Percentiles rank a stretch among this genome's conserved stretches.
Conservation (phyloP, 345 rosid genomes). For the Kernera saxatilis region DNA sequence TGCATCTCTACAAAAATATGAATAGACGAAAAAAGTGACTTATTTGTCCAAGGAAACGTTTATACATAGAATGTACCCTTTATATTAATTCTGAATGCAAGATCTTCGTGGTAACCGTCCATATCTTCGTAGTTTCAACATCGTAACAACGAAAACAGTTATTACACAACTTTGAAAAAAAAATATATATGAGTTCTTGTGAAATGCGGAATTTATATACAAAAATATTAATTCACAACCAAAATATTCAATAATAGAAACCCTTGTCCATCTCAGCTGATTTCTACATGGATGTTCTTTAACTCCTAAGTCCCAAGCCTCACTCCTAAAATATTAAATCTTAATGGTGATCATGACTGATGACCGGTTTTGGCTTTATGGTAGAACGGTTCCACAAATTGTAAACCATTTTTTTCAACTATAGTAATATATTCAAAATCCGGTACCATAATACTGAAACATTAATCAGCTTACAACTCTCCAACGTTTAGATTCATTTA, state of each 20-base stretch:
- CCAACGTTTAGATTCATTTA: neutral
- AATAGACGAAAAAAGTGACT: neutral
- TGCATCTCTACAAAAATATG: neutral
- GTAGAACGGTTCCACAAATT: neutral
- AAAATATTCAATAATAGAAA: neutral
- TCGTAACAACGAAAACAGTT: conserved; percentile 14
- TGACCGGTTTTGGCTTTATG: neutral
- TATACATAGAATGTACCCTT: neutral
- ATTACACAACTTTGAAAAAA: neutral
- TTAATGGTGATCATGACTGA: no score
- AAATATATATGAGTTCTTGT: neutral
- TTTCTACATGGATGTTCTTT: neutral
- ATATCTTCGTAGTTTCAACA: conserved; percentile 12
- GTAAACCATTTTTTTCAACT: neutral
- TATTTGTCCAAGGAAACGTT: neutral
- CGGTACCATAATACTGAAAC: neutral
- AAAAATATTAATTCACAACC: neutral
- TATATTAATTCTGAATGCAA: neutral
- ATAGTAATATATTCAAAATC: neutral
- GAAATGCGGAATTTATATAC: neutral
- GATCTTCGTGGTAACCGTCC: neutral
- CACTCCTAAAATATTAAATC: neutral
- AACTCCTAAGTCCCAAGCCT: neutral
- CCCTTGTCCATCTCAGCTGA: neutral
- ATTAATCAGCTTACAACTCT: neutral